Evolutionary conservation across 768 basidiomycete species (phyloP).

Genomic region (Mycena epipterygia): DNA sequence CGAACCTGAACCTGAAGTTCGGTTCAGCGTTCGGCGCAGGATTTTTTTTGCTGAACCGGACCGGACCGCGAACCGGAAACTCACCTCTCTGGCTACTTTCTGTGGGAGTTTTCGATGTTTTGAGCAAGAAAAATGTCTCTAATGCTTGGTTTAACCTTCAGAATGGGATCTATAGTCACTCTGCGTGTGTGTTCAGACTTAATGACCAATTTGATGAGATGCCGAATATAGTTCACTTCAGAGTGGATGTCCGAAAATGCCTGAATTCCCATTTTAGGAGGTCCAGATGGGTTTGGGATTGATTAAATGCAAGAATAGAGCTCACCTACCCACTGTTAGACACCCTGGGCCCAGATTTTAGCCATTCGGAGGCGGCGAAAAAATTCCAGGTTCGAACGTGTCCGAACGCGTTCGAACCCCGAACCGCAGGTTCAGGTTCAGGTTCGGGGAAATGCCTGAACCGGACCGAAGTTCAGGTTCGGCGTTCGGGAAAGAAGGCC

Average conservation of each 20-base stretch:
- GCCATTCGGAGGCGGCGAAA: no score
- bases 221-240: no score
- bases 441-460: neutral
- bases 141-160: no score
- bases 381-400: neutral
- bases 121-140: neutral
- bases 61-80: neutral
- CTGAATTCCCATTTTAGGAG: no score
- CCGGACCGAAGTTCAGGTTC: neutral
- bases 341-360: neutral
- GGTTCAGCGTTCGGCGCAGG: neutral
- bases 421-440: slow-evolving; percentile 6
- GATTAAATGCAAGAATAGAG: neutral
- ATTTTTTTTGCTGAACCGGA: neutral
- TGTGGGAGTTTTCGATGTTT: neutral
- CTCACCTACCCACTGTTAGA: neutral
- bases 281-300: no score
- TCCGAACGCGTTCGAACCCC: slow-evolving; percentile 10
- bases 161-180: neutral
- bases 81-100: no score
- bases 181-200: neutral
- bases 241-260: no score
- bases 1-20: slow-evolving; percentile 9
- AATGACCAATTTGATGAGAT: no score
- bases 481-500: neutral